phyloP scores from a whole-genome alignment of 331 rosid species.

The Cydonia oblonga region DNA sequence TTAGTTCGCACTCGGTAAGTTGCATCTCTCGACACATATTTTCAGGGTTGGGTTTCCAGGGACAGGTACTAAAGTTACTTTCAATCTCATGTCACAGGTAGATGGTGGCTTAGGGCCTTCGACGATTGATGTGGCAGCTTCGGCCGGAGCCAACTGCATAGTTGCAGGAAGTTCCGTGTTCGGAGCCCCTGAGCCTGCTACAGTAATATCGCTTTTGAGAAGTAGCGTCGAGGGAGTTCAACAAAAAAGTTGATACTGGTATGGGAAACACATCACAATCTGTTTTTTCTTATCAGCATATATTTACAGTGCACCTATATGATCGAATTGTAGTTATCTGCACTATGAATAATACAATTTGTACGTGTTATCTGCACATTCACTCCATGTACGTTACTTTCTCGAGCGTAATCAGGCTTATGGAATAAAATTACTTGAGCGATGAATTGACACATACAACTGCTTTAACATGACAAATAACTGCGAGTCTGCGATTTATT shows the following conservation, averaged over 20 bases:
- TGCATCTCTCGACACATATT: not conserved
- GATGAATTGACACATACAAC: not conserved
- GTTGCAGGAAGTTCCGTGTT: constrained; percentile 61
- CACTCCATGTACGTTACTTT: not conserved
- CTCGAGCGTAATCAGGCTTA: not conserved
- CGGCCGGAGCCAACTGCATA: constrained; percentile 56
- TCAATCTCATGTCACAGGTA: constrained; percentile 25
- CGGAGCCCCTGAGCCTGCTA: constrained; percentile 42
- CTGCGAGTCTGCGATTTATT: not conserved
- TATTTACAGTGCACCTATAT: not conserved
- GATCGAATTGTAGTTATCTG: not conserved
- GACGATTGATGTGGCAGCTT: constrained; percentile 40
- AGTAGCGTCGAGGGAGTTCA: constrained; percentile 30
- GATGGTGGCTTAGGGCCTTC: constrained; percentile 63
- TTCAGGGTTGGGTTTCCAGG: not conserved
- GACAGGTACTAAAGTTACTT: not conserved
- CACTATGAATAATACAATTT: not conserved
- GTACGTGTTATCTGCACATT: not conserved
- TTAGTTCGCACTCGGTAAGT: not conserved
- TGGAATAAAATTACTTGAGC: not conserved
- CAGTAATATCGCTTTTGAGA: constrained; percentile 40
- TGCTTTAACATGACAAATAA: not conserved
- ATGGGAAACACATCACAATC: not conserved
- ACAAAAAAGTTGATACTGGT: constrained; percentile 11
- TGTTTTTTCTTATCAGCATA: not conserved